These are phyloP conservation scores for Didymella glomerata DNA, from an alignment of 2,329 filamentous ascomycete species.

Conservation along the genomic window DNA sequence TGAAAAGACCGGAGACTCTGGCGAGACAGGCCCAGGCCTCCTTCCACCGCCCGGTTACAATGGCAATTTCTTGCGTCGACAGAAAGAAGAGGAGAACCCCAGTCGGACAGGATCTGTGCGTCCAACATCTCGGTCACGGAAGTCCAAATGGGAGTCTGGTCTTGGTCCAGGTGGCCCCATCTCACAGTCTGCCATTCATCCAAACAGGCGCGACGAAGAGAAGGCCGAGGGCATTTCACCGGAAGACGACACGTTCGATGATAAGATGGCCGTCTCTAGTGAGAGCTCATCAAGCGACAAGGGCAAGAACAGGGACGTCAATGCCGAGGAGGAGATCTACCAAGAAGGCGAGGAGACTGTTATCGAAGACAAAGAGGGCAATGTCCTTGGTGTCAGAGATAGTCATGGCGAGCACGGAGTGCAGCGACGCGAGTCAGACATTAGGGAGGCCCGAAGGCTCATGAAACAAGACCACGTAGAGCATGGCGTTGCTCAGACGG, in stretches of 20 bases:
- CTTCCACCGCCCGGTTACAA: conserved; percentile 76
- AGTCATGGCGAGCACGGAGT: conserved; percentile 57
- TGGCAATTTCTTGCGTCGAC: conserved; percentile 80
- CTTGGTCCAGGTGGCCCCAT: conserved; percentile 84
- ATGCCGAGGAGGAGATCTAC: conserved; percentile 70
- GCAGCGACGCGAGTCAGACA: conserved; percentile 70
- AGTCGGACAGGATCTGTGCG: conserved; percentile 65
- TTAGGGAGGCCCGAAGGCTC: conserved; percentile 59
- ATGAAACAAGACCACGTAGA: conserved; percentile 61
- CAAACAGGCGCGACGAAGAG: conserved; percentile 56
- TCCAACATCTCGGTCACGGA: conserved; percentile 67
- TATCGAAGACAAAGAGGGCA: conserved; percentile 85
- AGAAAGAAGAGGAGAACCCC: conserved; percentile 75
- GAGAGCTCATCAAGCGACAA: conserved; percentile 46
- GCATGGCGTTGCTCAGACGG: conserved; percentile 56
- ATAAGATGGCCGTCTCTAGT: conserved; percentile 54
- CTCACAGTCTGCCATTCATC: conserved; percentile 87
- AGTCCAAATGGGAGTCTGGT: conserved; percentile 69
- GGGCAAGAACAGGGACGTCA: conserved; percentile 40
- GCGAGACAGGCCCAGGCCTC: conserved; percentile 69
- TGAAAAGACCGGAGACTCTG: conserved; percentile 60
- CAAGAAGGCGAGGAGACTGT: conserved; percentile 82
- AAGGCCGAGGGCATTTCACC: conserved; percentile 45
- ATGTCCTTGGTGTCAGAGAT: conserved; percentile 76
- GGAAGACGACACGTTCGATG: conserved; percentile 55